These are phyloP conservation scores for Leavenworthia alabamica DNA, from an alignment of 345 rosid species.

Conservation along the genomic window DNA sequence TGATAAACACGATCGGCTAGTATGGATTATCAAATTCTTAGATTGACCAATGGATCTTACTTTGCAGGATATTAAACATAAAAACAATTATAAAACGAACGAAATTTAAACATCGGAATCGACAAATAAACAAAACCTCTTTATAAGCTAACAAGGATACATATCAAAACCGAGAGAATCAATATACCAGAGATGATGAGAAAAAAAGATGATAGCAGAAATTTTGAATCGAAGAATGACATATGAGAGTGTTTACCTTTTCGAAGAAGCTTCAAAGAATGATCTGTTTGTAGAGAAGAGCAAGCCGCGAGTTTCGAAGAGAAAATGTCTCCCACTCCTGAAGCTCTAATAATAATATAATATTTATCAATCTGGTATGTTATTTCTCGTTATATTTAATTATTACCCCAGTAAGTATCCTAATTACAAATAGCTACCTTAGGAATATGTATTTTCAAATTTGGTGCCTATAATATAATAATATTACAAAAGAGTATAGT, in stretches of 20 bases:
- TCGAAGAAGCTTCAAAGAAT: constrained; percentile 24
- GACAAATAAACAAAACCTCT: neutral
- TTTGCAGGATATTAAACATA: neutral
- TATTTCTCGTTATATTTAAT: neutral
- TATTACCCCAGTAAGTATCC: neutral
- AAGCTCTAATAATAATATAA: constrained; percentile 17
- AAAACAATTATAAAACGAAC: neutral
- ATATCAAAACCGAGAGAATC: neutral
- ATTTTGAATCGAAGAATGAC: neutral
- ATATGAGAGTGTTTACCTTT: constrained; percentile 17
- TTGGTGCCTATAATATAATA: neutral
- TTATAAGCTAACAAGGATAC: neutral
- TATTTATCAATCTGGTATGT: neutral
- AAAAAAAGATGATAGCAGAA: constrained; percentile 9
- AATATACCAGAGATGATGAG: constrained; percentile 10
- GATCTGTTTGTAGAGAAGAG: constrained; percentile 21
- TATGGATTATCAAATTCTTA: neutral
- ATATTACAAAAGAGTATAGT: neutral
- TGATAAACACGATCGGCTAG: neutral
- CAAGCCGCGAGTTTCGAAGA: constrained; percentile 32
- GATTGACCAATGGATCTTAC: neutral
- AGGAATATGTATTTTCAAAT: neutral
- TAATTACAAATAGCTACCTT: neutral
- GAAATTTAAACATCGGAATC: neutral
- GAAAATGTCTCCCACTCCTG: constrained; percentile 22